Percentiles rank a stretch among this genome's conserved stretches.
phyloP scores from a whole-genome alignment of 2,329 filamentous ascomycete species.

The Talaromyces sp. region DNA sequence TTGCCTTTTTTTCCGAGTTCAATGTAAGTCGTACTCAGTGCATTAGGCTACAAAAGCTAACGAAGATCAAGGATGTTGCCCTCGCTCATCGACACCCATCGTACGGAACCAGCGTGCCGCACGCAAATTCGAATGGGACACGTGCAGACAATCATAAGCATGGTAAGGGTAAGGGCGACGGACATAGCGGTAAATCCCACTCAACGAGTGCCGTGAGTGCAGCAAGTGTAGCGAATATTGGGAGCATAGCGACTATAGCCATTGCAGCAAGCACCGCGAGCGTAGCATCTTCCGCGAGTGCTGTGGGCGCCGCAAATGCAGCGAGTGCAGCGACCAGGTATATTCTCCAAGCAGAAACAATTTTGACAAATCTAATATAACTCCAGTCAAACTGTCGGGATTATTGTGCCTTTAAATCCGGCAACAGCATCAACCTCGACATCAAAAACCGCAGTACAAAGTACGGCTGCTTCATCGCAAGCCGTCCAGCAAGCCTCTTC shows the following conservation, averaged over 20 bases:
- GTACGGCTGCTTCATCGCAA: not conserved
- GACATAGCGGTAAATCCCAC: not conserved
- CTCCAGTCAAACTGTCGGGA: not conserved
- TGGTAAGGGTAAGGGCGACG: not conserved
- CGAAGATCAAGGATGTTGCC: not conserved
- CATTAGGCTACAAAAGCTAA: not conserved
- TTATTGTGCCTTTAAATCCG: not conserved
- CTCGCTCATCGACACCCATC: not conserved
- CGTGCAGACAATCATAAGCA: not conserved
- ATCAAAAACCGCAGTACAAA: not conserved
- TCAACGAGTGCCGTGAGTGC: not conserved
- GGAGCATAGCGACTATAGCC: not conserved
- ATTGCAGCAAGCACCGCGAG: not conserved
- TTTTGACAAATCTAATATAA: not conserved
- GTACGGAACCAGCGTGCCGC: not conserved
- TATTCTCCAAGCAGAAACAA: not conserved
- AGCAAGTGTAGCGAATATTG: not conserved
- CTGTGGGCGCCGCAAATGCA: not conserved
- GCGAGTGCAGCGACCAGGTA: not conserved
- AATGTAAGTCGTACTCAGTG: not conserved
- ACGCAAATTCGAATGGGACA: not conserved
- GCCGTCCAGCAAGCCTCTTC: not conserved
- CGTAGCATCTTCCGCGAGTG: not conserved
- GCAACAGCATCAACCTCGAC: not conserved
- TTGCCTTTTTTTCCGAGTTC: not conserved